These are phyloP conservation scores for Trypanosoma grayi DNA, from an alignment of 208 protist species.

Conservation along the genomic window DNA sequence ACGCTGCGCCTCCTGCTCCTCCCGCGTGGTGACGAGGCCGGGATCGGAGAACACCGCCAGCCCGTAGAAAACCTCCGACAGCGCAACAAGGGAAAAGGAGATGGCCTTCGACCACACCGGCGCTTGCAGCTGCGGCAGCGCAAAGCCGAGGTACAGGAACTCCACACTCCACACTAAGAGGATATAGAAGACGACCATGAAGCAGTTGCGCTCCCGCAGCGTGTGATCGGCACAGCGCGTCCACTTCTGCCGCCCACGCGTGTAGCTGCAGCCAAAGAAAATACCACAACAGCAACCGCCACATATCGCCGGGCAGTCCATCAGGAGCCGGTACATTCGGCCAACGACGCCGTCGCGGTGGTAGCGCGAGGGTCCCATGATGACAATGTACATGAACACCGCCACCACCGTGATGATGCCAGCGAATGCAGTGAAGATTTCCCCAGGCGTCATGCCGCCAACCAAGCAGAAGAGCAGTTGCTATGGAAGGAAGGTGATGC, in stretches of 20 bases:
- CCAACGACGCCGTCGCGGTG: conserved; percentile 87
- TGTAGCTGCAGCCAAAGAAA: conserved; percentile 47
- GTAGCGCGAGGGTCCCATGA: conserved; percentile 86
- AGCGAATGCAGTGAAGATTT: conserved; percentile 35
- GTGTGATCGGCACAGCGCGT: conserved; percentile 36
- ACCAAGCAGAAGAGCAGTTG: conserved; percentile 5
- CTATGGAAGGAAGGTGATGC: too few relatives aligned
- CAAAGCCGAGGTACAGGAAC: conserved; percentile 65
- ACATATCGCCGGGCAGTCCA: conserved; percentile 27
- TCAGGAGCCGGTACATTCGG: conserved; percentile 40
- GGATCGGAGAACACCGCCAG: conserved; percentile 76
- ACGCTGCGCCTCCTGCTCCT: conserved; percentile 32
- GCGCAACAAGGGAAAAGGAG: conserved; percentile 53
- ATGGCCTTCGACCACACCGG: conserved; percentile 46
- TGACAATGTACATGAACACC: conserved; percentile 83
- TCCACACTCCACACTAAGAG: conserved; percentile 82
- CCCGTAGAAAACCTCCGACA: conserved; percentile 65
- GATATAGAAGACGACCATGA: conserved; percentile 87
- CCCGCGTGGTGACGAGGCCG: conserved; percentile 64
- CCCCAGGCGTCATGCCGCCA: conserved; percentile 5
- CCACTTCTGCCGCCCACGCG: conserved; percentile 34
- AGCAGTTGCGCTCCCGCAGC: conserved; percentile 65
- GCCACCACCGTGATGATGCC: conserved; percentile 38
- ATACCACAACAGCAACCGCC: conserved; percentile 47
- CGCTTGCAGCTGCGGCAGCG: conserved; percentile 50